phyloP scores from a whole-genome alignment of 305 asterid species.

The Striga hermonthica region DNA sequence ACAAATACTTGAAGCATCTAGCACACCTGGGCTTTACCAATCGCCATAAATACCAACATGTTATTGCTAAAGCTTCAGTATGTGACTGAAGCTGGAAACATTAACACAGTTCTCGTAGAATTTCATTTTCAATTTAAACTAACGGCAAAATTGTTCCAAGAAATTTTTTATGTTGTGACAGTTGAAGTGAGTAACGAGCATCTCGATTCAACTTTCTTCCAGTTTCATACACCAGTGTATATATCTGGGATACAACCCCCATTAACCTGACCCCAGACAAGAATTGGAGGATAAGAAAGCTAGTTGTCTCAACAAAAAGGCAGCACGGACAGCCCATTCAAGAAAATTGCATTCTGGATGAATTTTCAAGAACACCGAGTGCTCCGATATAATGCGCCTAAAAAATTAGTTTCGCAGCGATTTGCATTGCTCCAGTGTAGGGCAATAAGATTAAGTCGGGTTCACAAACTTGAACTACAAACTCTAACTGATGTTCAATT shows the following conservation, averaged over 20 bases:
- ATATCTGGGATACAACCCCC: background rate
- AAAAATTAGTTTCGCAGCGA: no score
- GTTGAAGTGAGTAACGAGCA: constrained; percentile 1
- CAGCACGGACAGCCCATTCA: background rate
- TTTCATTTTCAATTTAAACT: no score
- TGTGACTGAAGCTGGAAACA: no score
- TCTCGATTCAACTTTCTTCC: constrained; percentile 13
- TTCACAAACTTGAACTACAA: background rate
- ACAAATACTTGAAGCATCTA: background rate
- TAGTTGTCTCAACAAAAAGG: constrained; percentile 19
- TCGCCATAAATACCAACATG: background rate
- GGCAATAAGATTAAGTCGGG: background rate
- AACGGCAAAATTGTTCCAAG: background rate
- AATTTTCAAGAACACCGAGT: no score
- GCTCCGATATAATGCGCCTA: no score
- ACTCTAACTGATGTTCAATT: background rate
- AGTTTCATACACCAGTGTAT: background rate
- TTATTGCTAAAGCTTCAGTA: background rate
- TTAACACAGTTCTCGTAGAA: no score
- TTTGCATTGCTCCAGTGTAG: background rate
- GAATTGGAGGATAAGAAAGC: background rate
- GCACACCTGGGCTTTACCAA: background rate
- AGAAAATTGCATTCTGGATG: constrained; percentile 2
- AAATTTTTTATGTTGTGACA: background rate
- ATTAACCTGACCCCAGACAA: constrained; percentile 10